Evolutionary conservation across 2,329 filamentous ascomycete genomes (phyloP), one percentile per base, ranked within the genome.

Genomic region (Sporothrix phasma): DNA sequence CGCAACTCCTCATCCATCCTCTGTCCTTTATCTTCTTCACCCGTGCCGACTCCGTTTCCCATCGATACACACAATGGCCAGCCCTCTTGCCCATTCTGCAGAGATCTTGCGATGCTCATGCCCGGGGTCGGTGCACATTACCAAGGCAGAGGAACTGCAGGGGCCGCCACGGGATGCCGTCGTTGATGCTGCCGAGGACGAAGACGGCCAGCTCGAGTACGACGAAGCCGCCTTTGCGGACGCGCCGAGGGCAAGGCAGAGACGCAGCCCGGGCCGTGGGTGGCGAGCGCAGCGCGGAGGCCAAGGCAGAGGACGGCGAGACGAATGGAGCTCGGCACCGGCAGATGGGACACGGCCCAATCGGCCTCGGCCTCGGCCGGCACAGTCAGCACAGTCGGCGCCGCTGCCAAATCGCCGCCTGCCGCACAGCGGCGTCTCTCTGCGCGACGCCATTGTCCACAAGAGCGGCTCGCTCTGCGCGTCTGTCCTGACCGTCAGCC

Each of bases 381-480:
- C 19, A 10, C 41, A 10, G 5, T 39, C 54, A 3, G 17, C 3
- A 41, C 39, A 34, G 41, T 13, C 1, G 7, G 59, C 51, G 5
- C 19, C 51, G n/a, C 11, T 24, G 24, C 7, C 4, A 24, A 4
- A 22, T 51, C 15, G 45, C 13, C 26, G 19, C 2, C 41, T 17
- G 17, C 59, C n/a, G 6, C 41, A 37, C 54, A 54, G 56, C 53
- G 67, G 67, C 53, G 65, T 69, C 13, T 63, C 65, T 4, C 61
- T 69, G 41, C 66, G 65, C 64, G 77, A 79, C 61, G 88, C 87
- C n/a, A 79, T 90, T 58, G 79, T 87, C 53, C 79, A 83, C 70
- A 81, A 84, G 72, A 85, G 82, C 62, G 82, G 87, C 66, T 82
- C 81, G 66, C 81, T 90, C 74, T 89, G 87, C 71, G 85, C 86